Base-by-base conservation (phyloP, 1,284 basidiomycete species). In the Schizophyllum commune region DNA sequence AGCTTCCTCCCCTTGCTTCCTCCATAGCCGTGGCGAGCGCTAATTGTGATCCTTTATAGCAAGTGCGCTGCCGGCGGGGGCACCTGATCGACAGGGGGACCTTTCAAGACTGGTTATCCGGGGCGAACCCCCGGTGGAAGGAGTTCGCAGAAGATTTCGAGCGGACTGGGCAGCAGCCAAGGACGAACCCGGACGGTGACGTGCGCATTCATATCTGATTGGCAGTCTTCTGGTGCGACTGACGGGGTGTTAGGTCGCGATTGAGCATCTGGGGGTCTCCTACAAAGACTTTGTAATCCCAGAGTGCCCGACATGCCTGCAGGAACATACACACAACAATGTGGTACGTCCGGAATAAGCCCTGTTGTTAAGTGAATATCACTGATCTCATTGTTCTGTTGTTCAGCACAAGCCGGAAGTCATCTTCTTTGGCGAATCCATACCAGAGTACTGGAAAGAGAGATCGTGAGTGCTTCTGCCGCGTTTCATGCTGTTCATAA, bases 121-220 rank as follows among this genome's bases (percentile, higher is more conserved):
- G 69, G 2, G 75, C 85, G 21, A 97, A 97, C 71, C 94, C 93
- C 0, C 74, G 78, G 54, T 96, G 94, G 94, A 84, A 84, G 60
- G 77, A 78, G 11, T 91, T 86, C 68, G 79, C 83, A 5, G 82
- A 85, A 58, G 83, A 90, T 62, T 75, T 92, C 52, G 88, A 89
- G 68, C 73, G 77, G 39, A 84, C 83, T 0, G 86, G 87, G 1
- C 74, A 75, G 20, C 79, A 83, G 62, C 88, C 84, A 1, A 81
- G 91, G 61, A 94, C 91, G 15, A 96, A 96, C 70, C 94, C 94
- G 5, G 95, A 96, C 68, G 94, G 94, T 69, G 94, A 96, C 76
- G 93, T 92, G 65, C 60, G 82, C 76, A n/a, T 32, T 51, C 11
- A n/a, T 21, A 54, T 60, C 9, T 60, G 47, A 17, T 56, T 56